A percentile compares a stretch with the other conserved stretches of the same genome.
phyloP scores from a whole-genome alignment of 1,284 basidiomycete species.

The Phellinidium pouzarii region DNA sequence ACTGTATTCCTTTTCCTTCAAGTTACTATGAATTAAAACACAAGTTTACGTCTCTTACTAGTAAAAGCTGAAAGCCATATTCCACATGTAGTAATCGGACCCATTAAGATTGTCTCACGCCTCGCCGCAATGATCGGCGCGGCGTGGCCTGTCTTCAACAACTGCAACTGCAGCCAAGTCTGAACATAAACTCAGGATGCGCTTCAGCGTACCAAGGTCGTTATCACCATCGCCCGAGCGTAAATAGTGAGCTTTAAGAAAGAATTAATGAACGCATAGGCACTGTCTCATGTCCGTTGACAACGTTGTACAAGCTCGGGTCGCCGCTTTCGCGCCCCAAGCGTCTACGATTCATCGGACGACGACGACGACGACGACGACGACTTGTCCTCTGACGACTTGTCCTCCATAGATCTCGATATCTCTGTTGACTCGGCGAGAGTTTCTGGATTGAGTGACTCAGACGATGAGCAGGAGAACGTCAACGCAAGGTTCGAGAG shows the following conservation, averaged over 20 bases:
- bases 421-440: conserved; percentile 5
- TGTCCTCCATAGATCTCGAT: conserved; percentile 38
- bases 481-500: background rate
- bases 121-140: too few species aligned
- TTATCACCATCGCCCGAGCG: conserved; percentile 53
- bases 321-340: conserved; percentile 51
- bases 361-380: conserved; percentile 34
- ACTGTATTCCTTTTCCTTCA: too few species aligned
- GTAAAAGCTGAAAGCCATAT: too few species aligned
- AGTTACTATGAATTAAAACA: too few species aligned
- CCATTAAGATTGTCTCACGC: too few species aligned
- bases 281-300: background rate
- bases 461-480: background rate
- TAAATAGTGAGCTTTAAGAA: conserved; percentile 24
- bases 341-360: conserved; percentile 47
- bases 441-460: background rate
- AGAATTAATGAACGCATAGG: conserved; percentile 9
- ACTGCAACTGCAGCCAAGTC: background rate
- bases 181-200: conserved; percentile 34
- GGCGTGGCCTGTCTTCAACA: background rate
- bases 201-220: conserved; percentile 56
- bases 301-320: conserved; percentile 27
- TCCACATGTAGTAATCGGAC: too few species aligned
- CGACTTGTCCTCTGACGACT: conserved; percentile 28
- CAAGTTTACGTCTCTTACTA: too few species aligned